Percentiles rank a stretch among this genome's conserved stretches.
Evolutionary conservation across 352 stramenopile species (phyloP).

Genomic region (Pythium pectinolyticum): DNA sequence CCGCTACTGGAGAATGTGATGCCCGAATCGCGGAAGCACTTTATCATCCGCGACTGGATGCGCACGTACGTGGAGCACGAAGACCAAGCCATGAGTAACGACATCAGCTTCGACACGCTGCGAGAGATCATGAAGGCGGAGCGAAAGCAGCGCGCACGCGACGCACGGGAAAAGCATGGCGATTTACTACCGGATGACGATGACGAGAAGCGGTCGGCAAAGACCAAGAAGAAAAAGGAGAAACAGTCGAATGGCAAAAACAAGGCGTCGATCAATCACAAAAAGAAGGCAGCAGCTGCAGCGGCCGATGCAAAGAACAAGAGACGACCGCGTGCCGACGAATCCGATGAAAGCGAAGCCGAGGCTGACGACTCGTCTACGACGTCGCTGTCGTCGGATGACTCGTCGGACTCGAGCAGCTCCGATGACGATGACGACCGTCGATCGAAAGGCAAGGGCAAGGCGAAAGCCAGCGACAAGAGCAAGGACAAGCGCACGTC

Average conservation of each 20-base stretch:
- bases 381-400: slow-evolving; percentile 22
- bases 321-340: slow-evolving; percentile 6
- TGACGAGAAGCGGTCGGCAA: slow-evolving; percentile 3
- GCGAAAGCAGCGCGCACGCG: slow-evolving; percentile 43
- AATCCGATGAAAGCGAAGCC: slow-evolving; percentile 14
- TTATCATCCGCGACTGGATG: slow-evolving; percentile 78
- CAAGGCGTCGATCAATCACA: slow-evolving; percentile 11
- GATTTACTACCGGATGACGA: slow-evolving; percentile 36
- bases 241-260: slow-evolving; percentile 25
- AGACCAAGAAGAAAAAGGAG: slow-evolving; percentile 2
- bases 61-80: slow-evolving; percentile 49
- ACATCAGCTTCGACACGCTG: slow-evolving; percentile 62
- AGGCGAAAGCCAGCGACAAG: slow-evolving; percentile 7
- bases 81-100: slow-evolving; percentile 48
- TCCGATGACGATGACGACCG: slow-evolving; percentile 6
- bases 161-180: slow-evolving; percentile 46
- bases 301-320: slow-evolving; percentile 18
- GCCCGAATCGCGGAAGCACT: slow-evolving; percentile 61
- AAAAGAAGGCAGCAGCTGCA: neutral
- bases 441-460: slow-evolving; percentile 15
- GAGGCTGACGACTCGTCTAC: slow-evolving; percentile 20
- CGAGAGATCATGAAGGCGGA: slow-evolving; percentile 46
- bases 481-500: neutral
- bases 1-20: slow-evolving; percentile 54
- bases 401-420: slow-evolving; percentile 17